Conservation (phyloP, 177 flowering plant species). For the Vitis hybrid region DNA sequence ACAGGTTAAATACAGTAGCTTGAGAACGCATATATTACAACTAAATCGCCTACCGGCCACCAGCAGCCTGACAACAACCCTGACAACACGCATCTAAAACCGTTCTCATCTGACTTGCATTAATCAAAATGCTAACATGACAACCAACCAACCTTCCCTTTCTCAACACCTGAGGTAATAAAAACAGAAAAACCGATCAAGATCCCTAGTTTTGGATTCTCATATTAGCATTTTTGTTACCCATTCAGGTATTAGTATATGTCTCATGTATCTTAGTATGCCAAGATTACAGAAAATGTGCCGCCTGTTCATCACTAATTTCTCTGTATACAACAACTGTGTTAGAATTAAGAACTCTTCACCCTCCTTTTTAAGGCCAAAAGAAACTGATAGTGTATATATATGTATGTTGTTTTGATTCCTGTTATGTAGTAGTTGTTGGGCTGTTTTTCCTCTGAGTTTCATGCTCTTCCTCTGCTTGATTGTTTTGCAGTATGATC, state of each 20-base stretch:
- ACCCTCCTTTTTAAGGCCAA: neutral
- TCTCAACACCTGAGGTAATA: slow-evolving; percentile 13
- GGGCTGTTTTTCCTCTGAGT: too few relatives aligned
- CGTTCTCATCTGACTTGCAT: slow-evolving; percentile 31
- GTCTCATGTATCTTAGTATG: slow-evolving; percentile 2
- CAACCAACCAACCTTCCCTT: slow-evolving; percentile 2
- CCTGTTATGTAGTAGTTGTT: neutral
- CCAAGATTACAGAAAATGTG: slow-evolving; percentile 9
- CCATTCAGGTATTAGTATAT: slow-evolving; percentile 2
- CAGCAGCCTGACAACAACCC: slow-evolving; percentile 37
- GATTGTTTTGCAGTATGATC: too few relatives aligned
- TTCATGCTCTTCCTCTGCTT: too few relatives aligned
- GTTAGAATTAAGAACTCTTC: slow-evolving; percentile 1
- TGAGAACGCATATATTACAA: slow-evolving; percentile 61
- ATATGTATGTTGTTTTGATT: slow-evolving; percentile 9
- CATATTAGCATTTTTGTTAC: slow-evolving; percentile 7
- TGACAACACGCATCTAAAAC: slow-evolving; percentile 39
- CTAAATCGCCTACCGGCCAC: slow-evolving; percentile 28
- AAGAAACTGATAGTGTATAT: slow-evolving; percentile 20
- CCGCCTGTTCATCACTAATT: slow-evolving; percentile 4
- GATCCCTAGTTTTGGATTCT: slow-evolving; percentile 17
- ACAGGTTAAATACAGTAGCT: slow-evolving; percentile 64
- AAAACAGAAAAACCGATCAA: neutral
- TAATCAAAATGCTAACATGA: slow-evolving; percentile 25
- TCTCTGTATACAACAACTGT: slow-evolving; percentile 16